Conservation (phyloP, 805 yeast species). For the Debaryomyces castellii region DNA sequence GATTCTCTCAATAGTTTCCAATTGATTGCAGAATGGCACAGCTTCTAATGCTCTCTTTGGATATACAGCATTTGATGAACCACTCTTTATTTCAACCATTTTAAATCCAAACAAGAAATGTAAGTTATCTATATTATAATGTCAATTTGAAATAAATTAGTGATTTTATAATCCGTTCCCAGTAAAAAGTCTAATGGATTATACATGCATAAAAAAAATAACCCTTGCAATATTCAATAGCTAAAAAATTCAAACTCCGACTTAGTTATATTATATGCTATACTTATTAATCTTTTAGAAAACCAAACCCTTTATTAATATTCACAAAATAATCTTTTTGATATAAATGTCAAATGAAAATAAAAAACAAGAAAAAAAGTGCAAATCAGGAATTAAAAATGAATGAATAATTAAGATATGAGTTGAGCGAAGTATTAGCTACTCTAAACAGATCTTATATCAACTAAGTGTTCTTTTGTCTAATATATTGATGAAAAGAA, state of each 20-base stretch:
- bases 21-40: slow-evolving; percentile 28
- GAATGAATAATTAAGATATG: background rate
- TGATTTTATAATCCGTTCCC: background rate
- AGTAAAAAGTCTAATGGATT: background rate
- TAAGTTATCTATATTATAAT: background rate
- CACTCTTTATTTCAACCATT: background rate
- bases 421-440: background rate
- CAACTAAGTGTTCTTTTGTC: background rate
- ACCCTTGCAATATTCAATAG: background rate
- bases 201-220: background rate
- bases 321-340: background rate
- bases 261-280: background rate
- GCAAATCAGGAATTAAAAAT: background rate
- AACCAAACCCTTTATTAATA: background rate
- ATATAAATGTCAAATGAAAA: background rate
- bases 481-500: background rate
- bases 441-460: background rate
- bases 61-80: background rate
- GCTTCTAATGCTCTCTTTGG: slow-evolving; percentile 24
- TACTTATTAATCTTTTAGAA: background rate
- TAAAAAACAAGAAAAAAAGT: background rate
- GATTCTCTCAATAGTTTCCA: slow-evolving; percentile 22
- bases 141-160: background rate
- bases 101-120: background rate
- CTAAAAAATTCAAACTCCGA: background rate